Conservation (phyloP, 257 asterid genomes). For the Petunia axillaris region DNA sequence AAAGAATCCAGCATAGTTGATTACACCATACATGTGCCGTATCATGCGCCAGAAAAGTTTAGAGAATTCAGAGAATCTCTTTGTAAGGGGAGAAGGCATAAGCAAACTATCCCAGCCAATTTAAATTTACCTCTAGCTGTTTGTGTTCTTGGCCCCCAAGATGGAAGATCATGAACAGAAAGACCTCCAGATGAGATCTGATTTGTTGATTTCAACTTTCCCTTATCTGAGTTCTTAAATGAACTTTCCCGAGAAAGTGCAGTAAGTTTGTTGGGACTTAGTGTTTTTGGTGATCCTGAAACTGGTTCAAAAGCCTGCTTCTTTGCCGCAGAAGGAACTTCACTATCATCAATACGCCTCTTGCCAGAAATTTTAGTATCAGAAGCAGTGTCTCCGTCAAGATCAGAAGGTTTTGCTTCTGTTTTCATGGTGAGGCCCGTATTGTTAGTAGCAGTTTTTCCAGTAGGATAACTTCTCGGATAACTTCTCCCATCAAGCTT, state of each 20-base stretch:
- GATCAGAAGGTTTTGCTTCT: slow-evolving; percentile 44
- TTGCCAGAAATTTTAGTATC: slow-evolving; percentile 50
- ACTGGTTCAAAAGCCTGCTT: slow-evolving; percentile 58
- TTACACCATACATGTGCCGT: not conserved
- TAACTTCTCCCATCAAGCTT: slow-evolving; percentile 47
- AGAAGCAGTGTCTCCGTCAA: slow-evolving; percentile 28
- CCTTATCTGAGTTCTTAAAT: slow-evolving; percentile 57
- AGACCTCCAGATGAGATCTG: slow-evolving; percentile 44
- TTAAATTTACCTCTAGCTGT: slow-evolving; percentile 55
- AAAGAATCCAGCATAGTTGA: not conserved
- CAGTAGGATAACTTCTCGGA: slow-evolving; percentile 51
- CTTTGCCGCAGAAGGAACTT: slow-evolving; percentile 69
- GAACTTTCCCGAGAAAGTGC: slow-evolving; percentile 67
- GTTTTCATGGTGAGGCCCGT: slow-evolving; percentile 28
- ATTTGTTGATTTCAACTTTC: slow-evolving; percentile 50
- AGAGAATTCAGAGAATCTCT: slow-evolving; percentile 24
- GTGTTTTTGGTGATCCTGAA: slow-evolving; percentile 52
- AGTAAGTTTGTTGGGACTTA: slow-evolving; percentile 45
- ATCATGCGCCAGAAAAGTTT: slow-evolving; percentile 24
- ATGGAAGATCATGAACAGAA: slow-evolving; percentile 45
- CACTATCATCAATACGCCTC: slow-evolving; percentile 67
- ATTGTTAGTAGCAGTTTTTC: slow-evolving; percentile 53
- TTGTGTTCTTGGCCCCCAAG: slow-evolving; percentile 50
- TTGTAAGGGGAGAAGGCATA: slow-evolving; percentile 25
- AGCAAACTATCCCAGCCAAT: slow-evolving; percentile 13